These are phyloP conservation scores for Yamadazyma philogaea DNA, from an alignment of 805 yeast genomes.

Conservation along the genomic window DNA sequence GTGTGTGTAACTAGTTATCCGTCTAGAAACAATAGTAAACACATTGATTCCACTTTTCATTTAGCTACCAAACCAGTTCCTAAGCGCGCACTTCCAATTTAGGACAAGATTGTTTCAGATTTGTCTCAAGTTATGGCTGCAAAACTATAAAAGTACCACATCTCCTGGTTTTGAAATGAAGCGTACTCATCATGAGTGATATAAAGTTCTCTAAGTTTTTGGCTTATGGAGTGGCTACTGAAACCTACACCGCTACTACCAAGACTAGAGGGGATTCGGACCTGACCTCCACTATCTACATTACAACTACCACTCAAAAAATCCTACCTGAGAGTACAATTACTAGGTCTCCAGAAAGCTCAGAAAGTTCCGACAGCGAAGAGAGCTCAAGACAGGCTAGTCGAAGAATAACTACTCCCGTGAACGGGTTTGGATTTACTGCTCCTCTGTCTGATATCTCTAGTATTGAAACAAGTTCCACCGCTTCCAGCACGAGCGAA, in stretches of 20 bases:
- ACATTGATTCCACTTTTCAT: too few relatives aligned
- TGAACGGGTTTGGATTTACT: constrained; percentile 1
- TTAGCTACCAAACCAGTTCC: too few relatives aligned
- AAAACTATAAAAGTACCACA: constrained; percentile 3
- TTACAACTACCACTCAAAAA: constrained; percentile 3
- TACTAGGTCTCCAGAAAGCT: background rate
- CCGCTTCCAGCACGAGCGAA: background rate
- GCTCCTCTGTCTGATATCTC: background rate
- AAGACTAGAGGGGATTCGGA: background rate
- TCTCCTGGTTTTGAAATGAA: background rate
- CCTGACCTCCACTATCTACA: constrained; percentile 5
- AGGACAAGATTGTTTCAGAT: constrained; percentile 5
- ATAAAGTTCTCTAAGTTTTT: constrained; percentile 4
- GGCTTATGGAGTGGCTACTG: constrained; percentile 1
- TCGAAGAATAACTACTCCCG: background rate
- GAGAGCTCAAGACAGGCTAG: background rate
- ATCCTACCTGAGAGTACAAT: background rate
- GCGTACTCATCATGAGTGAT: background rate
- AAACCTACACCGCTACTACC: background rate
- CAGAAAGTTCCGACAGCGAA: background rate
- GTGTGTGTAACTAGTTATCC: background rate
- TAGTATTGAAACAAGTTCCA: background rate
- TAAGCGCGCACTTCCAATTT: background rate
- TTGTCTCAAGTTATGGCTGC: constrained; percentile 7
- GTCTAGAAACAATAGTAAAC: too few relatives aligned